These are phyloP conservation scores for Nothophytophthora sp. DNA, from an alignment of 352 stramenopile species.

Conservation along the genomic window DNA sequence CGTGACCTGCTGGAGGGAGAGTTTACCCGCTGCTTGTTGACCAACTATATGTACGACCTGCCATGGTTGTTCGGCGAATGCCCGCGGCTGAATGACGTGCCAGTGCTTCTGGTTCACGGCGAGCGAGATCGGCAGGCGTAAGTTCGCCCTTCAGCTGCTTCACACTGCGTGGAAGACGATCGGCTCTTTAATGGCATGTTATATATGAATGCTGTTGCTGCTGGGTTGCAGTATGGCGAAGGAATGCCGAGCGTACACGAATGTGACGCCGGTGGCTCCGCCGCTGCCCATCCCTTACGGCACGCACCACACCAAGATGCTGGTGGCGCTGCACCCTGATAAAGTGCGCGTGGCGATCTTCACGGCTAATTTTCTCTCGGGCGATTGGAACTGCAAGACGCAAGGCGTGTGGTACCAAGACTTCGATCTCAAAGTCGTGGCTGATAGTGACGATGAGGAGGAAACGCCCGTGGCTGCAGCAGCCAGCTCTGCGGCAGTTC, in stretches of 20 bases:
- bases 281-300: slow-evolving; percentile 81
- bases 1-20: slow-evolving; percentile 54
- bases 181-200: slow-evolving; percentile 2
- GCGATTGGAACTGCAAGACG: slow-evolving; percentile 85
- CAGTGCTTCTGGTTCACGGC: slow-evolving; percentile 79
- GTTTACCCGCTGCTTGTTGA: slow-evolving; percentile 66
- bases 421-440: slow-evolving; percentile 65
- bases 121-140: slow-evolving; percentile 57
- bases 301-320: slow-evolving; percentile 89
- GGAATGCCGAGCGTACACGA: slow-evolving; percentile 55
- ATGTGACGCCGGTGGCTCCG: slow-evolving; percentile 66
- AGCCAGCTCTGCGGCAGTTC: background rate
- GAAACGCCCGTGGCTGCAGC: background rate
- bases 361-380: slow-evolving; percentile 83
- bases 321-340: slow-evolving; percentile 64
- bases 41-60: slow-evolving; percentile 85
- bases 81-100: slow-evolving; percentile 53
- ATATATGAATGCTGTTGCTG: background rate
- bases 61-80: slow-evolving; percentile 72
- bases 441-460: slow-evolving; percentile 31
- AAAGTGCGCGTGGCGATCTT: slow-evolving; percentile 83
- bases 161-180: slow-evolving; percentile 8
- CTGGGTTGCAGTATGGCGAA: slow-evolving; percentile 39
- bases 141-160: background rate
- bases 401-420: slow-evolving; percentile 86